These are phyloP conservation scores for Nitzschia inconspicua DNA, from an alignment of 108 stramenopile species.

Conservation along the genomic window DNA sequence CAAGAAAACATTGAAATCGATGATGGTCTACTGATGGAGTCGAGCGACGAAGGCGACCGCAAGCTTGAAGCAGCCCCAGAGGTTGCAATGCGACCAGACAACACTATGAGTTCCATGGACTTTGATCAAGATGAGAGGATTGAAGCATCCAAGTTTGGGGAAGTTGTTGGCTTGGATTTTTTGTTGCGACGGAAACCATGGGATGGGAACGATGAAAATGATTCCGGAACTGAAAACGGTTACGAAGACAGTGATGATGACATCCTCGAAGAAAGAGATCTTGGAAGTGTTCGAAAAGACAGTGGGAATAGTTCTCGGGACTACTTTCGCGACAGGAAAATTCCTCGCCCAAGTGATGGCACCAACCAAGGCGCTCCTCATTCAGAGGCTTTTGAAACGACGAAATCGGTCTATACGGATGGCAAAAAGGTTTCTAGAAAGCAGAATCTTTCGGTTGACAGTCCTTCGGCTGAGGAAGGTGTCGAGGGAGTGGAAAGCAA, in stretches of 20 bases:
- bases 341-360: too few relatives aligned
- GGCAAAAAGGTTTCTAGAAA: background rate
- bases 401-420: background rate
- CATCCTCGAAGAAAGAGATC: background rate
- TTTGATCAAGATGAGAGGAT: constrained; percentile 9
- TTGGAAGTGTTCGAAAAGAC: background rate
- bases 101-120: background rate
- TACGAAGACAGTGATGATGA: background rate
- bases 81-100: background rate
- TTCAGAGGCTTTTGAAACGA: background rate
- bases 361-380: background rate
- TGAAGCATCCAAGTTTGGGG: constrained; percentile 19
- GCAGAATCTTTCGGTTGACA: background rate
- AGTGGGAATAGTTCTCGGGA: constrained; percentile 1
- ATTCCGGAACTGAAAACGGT: background rate
- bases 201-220: background rate
- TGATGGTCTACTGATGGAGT: background rate
- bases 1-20: background rate
- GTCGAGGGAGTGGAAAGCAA: background rate
- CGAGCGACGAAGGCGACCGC: constrained; percentile 30
- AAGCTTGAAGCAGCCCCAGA: background rate
- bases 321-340: too few relatives aligned
- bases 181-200: background rate
- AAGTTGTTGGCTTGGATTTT: constrained; percentile 34
- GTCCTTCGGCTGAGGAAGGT: background rate